phyloP scores from a whole-genome alignment of 140 eudicot species.

The Ambrosia hybrid region DNA sequence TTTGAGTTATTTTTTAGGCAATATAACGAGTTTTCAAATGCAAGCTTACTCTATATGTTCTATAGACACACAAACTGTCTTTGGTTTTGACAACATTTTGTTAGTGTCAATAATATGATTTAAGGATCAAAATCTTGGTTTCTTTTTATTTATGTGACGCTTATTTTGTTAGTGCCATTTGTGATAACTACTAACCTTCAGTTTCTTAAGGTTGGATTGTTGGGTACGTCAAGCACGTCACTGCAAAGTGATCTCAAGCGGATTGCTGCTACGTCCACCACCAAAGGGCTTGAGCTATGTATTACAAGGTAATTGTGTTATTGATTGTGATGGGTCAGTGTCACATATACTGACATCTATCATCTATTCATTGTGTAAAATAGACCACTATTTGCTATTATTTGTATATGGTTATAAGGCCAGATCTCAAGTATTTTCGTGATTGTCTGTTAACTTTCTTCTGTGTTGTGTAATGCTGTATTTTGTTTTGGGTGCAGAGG shows the following conservation, averaged over 20 bases:
- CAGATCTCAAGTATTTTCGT: no score
- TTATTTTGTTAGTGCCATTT: slow-evolving; percentile 10
- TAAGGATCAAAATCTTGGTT: no score
- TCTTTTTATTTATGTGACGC: background rate
- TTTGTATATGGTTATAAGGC: background rate
- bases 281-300: slow-evolving; percentile 75
- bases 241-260: slow-evolving; percentile 78
- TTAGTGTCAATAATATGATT: no score
- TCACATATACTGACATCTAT: background rate
- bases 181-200: background rate
- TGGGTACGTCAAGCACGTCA: slow-evolving; percentile 72
- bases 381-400: background rate
- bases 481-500: slow-evolving; percentile 59
- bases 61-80: no score
- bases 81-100: no score
- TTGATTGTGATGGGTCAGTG: background rate
- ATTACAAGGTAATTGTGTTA: slow-evolving; percentile 60
- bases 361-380: no score
- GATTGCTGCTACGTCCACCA: slow-evolving; percentile 81
- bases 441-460: no score
- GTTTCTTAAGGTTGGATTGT: slow-evolving; percentile 62
- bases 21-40: no score
- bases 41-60: no score
- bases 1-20: no score
- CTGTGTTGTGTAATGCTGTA: background rate